A percentile compares a stretch with the other conserved stretches of the same genome.
Conservation (phyloP, 768 basidiomycete species). For the Boletus sp. region DNA sequence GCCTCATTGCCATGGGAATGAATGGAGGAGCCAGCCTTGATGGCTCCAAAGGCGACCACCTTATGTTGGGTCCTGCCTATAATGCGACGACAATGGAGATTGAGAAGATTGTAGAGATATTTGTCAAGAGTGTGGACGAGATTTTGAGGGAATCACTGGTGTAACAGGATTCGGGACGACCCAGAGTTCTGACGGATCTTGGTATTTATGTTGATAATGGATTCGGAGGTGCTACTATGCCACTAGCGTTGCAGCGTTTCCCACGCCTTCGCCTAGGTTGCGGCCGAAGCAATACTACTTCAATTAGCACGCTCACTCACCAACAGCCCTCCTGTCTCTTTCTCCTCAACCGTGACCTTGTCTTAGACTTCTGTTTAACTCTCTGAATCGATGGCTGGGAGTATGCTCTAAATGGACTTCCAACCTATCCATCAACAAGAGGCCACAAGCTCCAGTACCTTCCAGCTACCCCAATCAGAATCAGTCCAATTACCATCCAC, state of each 20-base stretch:
- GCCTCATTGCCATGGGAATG: constrained; percentile 72
- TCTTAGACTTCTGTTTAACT: constrained; percentile 16
- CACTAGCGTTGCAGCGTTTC: constrained; percentile 22
- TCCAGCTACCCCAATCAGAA: constrained; percentile 43
- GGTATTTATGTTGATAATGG: background rate
- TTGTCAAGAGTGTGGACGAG: constrained; percentile 68
- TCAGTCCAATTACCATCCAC: constrained; percentile 34
- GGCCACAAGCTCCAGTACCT: constrained; percentile 62
- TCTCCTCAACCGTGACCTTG: constrained; percentile 27
- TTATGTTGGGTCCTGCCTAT: constrained; percentile 78
- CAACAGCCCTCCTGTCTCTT: constrained; percentile 20
- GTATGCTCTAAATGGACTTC: constrained; percentile 91
- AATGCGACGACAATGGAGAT: constrained; percentile 71
- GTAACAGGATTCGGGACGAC: constrained; percentile 1
- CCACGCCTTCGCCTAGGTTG: constrained; percentile 31
- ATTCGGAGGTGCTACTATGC: background rate
- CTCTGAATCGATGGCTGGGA: constrained; percentile 77
- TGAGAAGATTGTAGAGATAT: constrained; percentile 60
- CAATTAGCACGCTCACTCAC: constrained; percentile 22
- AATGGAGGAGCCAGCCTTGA: constrained; percentile 65
- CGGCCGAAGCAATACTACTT: constrained; percentile 23
- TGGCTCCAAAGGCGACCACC: constrained; percentile 70
- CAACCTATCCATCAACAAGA: constrained; percentile 68
- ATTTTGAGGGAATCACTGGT: constrained; percentile 43
- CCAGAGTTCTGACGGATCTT: background rate